Percentiles rank a stretch among this genome's conserved stretches.
phyloP scores from a whole-genome alignment of 768 basidiomycete genomes.

The Cytidiella melzeri region DNA sequence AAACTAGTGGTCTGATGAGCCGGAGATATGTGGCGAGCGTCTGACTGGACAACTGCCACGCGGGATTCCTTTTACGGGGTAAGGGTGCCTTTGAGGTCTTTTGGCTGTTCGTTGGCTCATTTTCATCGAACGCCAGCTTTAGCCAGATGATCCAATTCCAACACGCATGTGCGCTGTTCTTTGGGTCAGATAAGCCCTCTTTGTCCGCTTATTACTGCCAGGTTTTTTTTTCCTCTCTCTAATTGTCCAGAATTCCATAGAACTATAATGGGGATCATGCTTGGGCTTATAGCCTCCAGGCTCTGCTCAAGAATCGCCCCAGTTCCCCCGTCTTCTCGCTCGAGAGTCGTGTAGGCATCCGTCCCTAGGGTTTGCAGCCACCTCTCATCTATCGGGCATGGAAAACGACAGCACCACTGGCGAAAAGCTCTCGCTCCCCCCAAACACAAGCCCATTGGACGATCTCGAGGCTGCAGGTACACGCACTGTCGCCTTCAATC shows the following conservation, averaged over 20 bases:
- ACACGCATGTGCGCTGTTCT: conserved; percentile 9
- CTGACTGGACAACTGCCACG: conserved; percentile 8
- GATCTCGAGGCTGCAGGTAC: conserved; percentile 25
- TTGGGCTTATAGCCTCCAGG: no score
- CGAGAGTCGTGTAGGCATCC: background rate
- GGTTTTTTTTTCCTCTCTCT: conserved; percentile 5
- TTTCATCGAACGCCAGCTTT: conserved; percentile 3
- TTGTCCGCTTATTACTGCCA: conserved; percentile 3
- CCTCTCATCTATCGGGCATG: conserved; percentile 11
- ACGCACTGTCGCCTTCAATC: conserved; percentile 46
- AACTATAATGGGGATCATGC: no score
- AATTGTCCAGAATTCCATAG: no score
- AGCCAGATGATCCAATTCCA: conserved; percentile 10
- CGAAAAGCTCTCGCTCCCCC: conserved; percentile 14
- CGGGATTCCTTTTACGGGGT: conserved; percentile 7
- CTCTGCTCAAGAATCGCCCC: background rate
- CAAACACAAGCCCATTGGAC: conserved; percentile 11
- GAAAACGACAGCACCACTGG: conserved; percentile 11
- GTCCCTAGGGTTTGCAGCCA: background rate
- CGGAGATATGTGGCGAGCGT: no score
- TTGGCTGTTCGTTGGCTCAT: conserved; percentile 25
- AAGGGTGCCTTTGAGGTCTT: conserved; percentile 20
- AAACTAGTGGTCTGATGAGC: no score
- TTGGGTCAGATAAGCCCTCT: conserved; percentile 10
- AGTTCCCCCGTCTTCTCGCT: background rate